These are phyloP conservation scores for Solanum appendiculatum DNA, from an alignment of 257 asterid species.

Conservation along the genomic window DNA sequence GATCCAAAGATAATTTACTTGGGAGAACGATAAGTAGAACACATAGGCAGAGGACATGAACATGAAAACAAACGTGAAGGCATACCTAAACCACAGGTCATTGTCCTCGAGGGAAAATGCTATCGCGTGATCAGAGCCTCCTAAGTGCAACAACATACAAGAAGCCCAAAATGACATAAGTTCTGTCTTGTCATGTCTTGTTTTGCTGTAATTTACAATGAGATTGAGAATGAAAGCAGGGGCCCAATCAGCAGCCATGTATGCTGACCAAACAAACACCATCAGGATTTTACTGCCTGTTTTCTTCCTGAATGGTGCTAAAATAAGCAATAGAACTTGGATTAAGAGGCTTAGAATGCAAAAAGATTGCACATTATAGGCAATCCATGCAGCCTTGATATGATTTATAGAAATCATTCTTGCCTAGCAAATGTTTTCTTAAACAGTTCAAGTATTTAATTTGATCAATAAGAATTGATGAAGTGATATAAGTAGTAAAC, in stretches of 20 bases:
- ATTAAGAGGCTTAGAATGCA: background rate
- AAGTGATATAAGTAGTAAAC: background rate
- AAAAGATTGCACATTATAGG: background rate
- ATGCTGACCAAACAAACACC: background rate
- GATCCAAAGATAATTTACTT: background rate
- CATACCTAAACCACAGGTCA: background rate
- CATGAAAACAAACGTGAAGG: background rate
- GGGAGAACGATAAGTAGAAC: background rate
- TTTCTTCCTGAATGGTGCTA: background rate
- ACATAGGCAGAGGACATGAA: background rate
- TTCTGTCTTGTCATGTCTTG: background rate
- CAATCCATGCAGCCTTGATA: background rate
- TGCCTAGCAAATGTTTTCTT: background rate
- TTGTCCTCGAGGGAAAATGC: background rate
- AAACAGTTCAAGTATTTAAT: background rate
- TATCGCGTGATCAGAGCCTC: background rate
- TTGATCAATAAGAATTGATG: background rate
- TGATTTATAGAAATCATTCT: background rate
- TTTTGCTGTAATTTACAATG: background rate
- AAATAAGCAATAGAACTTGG: background rate
- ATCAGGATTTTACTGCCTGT: background rate
- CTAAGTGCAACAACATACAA: background rate
- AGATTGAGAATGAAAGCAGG: background rate
- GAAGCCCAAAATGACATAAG: background rate
- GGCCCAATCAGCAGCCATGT: background rate